These are phyloP conservation scores for Kluyveromyces dobzhanskii DNA, from an alignment of 805 yeast species.

Conservation along the genomic window DNA sequence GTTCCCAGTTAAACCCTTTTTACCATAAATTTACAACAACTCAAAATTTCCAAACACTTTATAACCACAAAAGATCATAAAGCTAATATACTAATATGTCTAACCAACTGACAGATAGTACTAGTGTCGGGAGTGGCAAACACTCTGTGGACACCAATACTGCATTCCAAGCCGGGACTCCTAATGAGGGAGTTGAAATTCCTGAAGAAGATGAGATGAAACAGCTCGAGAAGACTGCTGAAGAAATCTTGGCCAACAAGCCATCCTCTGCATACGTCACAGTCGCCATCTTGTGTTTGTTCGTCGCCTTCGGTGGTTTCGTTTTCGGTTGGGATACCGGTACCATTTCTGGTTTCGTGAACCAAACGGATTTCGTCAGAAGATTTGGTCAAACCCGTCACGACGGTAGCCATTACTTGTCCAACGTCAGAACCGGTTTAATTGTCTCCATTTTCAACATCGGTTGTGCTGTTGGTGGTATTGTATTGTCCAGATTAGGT, in stretches of 20 bases:
- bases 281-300: conserved; percentile 17
- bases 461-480: conserved; percentile 69
- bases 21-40: too few species aligned
- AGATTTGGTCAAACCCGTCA: conserved; percentile 45
- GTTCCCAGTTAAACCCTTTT: too few species aligned
- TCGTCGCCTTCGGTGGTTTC: conserved; percentile 34
- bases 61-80: too few species aligned
- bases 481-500: conserved; percentile 46
- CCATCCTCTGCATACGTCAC: conserved; percentile 14
- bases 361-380: conserved; percentile 41
- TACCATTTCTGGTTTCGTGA: conserved; percentile 66
- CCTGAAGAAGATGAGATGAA: conserved; percentile 12
- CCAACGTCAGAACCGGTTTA: conserved; percentile 47
- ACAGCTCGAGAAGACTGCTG: conserved; percentile 14
- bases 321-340: conserved; percentile 78
- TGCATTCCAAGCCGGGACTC: background rate
- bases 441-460: conserved; percentile 55
- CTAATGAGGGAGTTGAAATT: background rate
- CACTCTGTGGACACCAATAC: background rate
- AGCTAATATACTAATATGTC: background rate
- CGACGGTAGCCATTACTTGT: conserved; percentile 38
- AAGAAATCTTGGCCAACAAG: conserved; percentile 12
- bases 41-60: too few species aligned
- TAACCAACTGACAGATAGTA: background rate
- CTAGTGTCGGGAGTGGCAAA: background rate